Evolutionary conservation across 2,329 filamentous ascomycete species (phyloP).

Genomic region (Colletotrichum sojae): DNA sequence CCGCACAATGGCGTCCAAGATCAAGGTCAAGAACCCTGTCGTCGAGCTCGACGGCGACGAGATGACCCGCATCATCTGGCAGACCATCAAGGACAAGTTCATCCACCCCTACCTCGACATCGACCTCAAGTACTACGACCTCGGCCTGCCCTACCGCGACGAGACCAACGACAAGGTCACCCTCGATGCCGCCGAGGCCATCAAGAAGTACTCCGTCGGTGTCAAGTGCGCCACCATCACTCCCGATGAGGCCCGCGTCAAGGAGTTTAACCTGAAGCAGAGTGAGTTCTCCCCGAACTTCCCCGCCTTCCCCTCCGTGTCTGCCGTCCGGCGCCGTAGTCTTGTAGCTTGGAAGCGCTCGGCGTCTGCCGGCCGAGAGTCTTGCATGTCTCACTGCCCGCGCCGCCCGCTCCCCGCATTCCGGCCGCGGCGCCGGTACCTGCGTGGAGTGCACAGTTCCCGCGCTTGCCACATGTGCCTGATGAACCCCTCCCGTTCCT

Average conservation of each 20-base stretch:
- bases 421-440: constrained; percentile 16
- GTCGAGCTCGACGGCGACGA: constrained; percentile 95
- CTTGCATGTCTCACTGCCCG: constrained; percentile 19
- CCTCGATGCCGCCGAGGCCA: constrained; percentile 93
- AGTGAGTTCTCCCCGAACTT: constrained; percentile 69
- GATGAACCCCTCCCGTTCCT: constrained; percentile 22
- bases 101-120: constrained; percentile 96
- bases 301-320: background rate
- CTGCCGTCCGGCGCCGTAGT: background rate
- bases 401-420: constrained; percentile 15
- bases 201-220: constrained; percentile 98
- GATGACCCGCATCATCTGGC: constrained; percentile 99
- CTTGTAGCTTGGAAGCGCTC: background rate
- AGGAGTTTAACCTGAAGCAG: constrained; percentile 99
- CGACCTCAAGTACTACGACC: constrained; percentile 98
- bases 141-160: constrained; percentile 94
- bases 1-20: constrained; percentile 80
- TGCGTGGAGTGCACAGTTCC: constrained; percentile 24
- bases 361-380: constrained; percentile 2
- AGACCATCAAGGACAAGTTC: constrained; percentile 99
- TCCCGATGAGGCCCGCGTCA: constrained; percentile 93
- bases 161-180: constrained; percentile 98
- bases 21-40: constrained; percentile 99
- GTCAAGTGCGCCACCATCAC: constrained; percentile 99
- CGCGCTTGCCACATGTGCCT: constrained; percentile 11